Conservation (phyloP, 148 eudicot genomes). For the Rhododendron vialii region DNA sequence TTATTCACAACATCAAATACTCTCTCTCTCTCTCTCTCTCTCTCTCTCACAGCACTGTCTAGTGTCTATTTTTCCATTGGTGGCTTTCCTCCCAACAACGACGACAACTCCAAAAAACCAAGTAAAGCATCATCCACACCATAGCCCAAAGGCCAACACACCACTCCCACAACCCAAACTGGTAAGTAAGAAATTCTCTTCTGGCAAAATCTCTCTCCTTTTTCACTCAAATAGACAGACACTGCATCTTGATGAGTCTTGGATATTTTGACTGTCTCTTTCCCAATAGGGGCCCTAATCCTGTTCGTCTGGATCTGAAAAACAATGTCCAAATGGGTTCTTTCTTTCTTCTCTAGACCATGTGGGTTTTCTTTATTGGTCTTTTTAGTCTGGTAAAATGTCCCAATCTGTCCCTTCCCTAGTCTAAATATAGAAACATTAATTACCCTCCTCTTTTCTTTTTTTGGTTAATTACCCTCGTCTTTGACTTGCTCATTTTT, state of each 20-base stretch:
- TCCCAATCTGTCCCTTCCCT: conserved; percentile 1
- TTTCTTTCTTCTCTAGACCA: conserved; percentile 6
- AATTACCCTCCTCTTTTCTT: neutral
- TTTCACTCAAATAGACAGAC: neutral
- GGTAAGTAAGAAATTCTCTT: neutral
- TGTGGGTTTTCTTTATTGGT: neutral
- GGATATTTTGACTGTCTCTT: neutral
- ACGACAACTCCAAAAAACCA: neutral
- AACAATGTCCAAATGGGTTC: conserved; percentile 8
- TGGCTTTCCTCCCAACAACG: neutral
- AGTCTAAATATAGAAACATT: conserved; percentile 10
- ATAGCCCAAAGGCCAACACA: neutral
- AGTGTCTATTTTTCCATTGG: neutral
- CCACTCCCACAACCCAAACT: neutral
- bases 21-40: neutral
- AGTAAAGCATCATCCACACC: neutral
- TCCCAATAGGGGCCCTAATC: neutral
- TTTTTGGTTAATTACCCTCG: neutral
- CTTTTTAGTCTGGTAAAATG: conserved; percentile 22
- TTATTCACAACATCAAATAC: neutral
- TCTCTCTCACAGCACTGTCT: neutral
- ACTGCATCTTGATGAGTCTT: neutral
- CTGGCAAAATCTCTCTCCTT: neutral
- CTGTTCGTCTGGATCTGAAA: conserved; percentile 2
- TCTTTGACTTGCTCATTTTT: neutral